Evolutionary conservation across 2,329 filamentous ascomycete species (phyloP).

Genomic region (Anthostomella pinea): DNA sequence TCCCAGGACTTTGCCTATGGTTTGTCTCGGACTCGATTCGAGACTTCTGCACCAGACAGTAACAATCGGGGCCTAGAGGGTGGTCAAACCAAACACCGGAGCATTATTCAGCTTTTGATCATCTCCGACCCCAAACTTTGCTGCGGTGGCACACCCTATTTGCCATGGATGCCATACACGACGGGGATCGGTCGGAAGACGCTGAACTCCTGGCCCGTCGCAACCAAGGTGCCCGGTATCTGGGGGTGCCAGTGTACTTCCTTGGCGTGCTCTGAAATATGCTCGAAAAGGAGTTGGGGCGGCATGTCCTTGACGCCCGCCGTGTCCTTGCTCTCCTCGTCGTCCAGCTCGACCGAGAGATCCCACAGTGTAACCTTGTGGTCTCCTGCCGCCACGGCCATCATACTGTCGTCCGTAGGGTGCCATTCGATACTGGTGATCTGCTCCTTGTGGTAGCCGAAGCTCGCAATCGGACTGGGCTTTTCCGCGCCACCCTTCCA

Average conservation of each 20-base stretch:
- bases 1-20: too few relatives aligned
- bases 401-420: conserved; percentile 92
- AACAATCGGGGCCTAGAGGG: too few relatives aligned
- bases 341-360: conserved; percentile 91
- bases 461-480: conserved; percentile 84
- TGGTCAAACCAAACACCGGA: too few relatives aligned
- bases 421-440: conserved; percentile 98
- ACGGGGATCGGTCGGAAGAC: conserved; percentile 83
- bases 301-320: conserved; percentile 87
- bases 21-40: too few relatives aligned
- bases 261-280: conserved; percentile 93
- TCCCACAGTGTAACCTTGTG: conserved; percentile 97
- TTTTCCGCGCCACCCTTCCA: conserved; percentile 73
- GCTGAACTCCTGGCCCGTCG: conserved; percentile 86
- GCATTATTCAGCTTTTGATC: too few relatives aligned
- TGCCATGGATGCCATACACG: conserved; percentile 42
- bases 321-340: conserved; percentile 91
- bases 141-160: too few relatives aligned
- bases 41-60: too few relatives aligned
- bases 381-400: conserved; percentile 87
- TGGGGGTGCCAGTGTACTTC: conserved; percentile 97
- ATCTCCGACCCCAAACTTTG: too few relatives aligned
- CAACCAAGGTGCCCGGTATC: conserved; percentile 84
- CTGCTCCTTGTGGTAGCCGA: conserved; percentile 93
- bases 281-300: conserved; percentile 91